phyloP scores from a whole-genome alignment of 2,329 filamentous ascomycete genomes.

The Elsinoe perseae region DNA sequence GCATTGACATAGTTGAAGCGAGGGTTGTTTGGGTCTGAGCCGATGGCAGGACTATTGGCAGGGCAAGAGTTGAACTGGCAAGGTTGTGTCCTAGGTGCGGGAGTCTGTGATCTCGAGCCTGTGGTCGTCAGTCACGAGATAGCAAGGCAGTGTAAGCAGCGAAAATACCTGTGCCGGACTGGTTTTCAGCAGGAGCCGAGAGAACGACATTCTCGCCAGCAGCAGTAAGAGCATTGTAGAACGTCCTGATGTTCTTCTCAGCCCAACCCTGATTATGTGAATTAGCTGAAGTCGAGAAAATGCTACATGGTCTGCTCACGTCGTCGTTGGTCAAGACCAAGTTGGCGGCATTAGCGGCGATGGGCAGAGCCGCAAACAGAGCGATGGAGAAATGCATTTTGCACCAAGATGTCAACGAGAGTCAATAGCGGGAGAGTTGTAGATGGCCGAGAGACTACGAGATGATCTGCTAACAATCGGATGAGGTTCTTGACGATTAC shows the following conservation, averaged over 20 bases:
- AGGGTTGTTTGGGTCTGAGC: conserved; percentile 49
- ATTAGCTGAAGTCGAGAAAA: background rate
- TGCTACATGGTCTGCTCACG: conserved; percentile 1
- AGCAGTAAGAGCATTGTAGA: conserved; percentile 49
- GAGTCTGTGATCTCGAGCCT: conserved; percentile 49
- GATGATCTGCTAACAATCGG: background rate
- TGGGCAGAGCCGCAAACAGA: conserved; percentile 4
- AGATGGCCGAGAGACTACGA: background rate
- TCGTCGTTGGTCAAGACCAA: conserved; percentile 64
- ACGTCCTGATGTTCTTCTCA: conserved; percentile 55
- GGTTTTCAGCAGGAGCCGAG: conserved; percentile 58
- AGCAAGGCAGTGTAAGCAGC: background rate
- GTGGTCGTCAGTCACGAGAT: background rate
- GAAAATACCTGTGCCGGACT: conserved; percentile 51
- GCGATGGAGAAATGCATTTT: conserved; percentile 9
- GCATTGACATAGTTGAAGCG: conserved; percentile 66
- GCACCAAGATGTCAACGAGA: background rate
- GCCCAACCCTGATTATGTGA: conserved; percentile 52
- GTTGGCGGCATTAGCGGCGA: conserved; percentile 28
- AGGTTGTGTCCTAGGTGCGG: conserved; percentile 39
- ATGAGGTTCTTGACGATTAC: background rate
- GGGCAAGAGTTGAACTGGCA: conserved; percentile 59
- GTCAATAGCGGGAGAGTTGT: background rate
- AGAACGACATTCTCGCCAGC: conserved; percentile 56
- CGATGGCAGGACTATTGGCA: conserved; percentile 47